Percentiles rank a stretch among this genome's conserved stretches.
Evolutionary conservation across 345 rosid species (phyloP).

Genomic region (Xanthoceras sorbifolium): DNA sequence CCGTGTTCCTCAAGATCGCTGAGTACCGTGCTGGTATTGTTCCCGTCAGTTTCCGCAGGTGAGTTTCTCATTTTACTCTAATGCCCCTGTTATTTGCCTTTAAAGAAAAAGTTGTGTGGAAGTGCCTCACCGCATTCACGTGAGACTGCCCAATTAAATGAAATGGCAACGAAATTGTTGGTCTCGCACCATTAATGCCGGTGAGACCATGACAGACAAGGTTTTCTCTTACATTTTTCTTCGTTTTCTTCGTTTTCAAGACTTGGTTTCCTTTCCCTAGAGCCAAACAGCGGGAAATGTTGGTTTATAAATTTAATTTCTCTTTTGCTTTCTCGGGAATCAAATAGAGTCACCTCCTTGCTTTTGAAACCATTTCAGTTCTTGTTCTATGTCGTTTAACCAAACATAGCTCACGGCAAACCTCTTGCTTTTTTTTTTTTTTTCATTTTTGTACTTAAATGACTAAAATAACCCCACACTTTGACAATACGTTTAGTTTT

Average conservation of each 20-base stretch:
- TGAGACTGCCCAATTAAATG: too few relatives aligned
- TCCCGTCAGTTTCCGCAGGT: constrained; percentile 86
- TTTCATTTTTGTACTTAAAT: not conserved
- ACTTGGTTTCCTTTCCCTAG: not conserved
- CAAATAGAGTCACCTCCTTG: constrained; percentile 22
- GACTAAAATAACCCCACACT: constrained; percentile 15
- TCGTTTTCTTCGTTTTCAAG: not conserved
- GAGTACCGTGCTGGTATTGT: constrained; percentile 94
- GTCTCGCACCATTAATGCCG: too few relatives aligned
- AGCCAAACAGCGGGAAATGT: not conserved
- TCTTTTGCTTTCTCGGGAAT: constrained; percentile 19
- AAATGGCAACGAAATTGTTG: too few relatives aligned
- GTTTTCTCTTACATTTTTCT: too few relatives aligned
- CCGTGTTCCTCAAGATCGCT: constrained; percentile 95
- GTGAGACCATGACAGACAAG: too few relatives aligned
- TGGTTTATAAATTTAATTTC: not conserved
- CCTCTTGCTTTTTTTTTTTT: not conserved
- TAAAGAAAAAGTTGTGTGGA: too few relatives aligned
- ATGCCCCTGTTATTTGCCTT: not conserved
- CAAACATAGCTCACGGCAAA: constrained; percentile 6
- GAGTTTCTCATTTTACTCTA: constrained; percentile 5
- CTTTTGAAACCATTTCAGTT: not conserved
- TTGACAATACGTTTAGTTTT: not conserved
- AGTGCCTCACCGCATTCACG: too few relatives aligned
- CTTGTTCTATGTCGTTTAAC: constrained; percentile 1